Evolutionary conservation across 371 early-diverging fungal genomes (phyloP).

Genomic region (Syncephalastrum sp.): DNA sequence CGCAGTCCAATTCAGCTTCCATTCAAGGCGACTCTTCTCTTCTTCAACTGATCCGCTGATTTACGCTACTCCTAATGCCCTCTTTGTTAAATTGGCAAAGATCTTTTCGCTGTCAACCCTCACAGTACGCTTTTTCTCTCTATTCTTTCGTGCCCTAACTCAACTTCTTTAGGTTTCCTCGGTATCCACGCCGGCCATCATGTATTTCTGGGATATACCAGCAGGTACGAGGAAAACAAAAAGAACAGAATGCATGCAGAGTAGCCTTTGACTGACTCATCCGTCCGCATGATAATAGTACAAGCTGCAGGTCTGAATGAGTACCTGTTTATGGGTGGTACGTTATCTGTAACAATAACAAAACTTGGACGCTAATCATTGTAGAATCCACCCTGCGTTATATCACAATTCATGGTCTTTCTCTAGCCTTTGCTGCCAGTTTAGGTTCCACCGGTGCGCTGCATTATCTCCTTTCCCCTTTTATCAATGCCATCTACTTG

Average conservation of each 20-base stretch:
- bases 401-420: constrained; percentile 21
- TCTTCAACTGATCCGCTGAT: constrained; percentile 9
- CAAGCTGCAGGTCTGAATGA: constrained; percentile 24
- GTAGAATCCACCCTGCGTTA: constrained; percentile 36
- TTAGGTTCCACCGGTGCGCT: constrained; percentile 47
- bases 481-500: constrained; percentile 34
- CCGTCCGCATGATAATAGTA: neutral
- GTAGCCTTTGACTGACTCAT: constrained; percentile 6
- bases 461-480: constrained; percentile 43
- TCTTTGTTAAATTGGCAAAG: constrained; percentile 37
- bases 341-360: constrained; percentile 1
- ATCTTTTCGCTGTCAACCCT: constrained; percentile 41
- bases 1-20: too few species aligned
- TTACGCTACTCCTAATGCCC: constrained; percentile 37
- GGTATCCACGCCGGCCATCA: constrained; percentile 34
- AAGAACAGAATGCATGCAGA: neutral
- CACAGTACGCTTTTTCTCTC: constrained; percentile 21
- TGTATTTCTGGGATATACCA: constrained; percentile 46
- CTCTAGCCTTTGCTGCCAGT: constrained; percentile 43
- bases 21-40: too few species aligned
- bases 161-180: constrained; percentile 33
- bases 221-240: constrained; percentile 26
- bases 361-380: neutral
- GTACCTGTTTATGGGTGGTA: constrained; percentile 44
- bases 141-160: neutral